A percentile compares a stretch with the other conserved stretches of the same genome.
Evolutionary conservation across 2,329 filamentous ascomycete genomes (phyloP).

Genomic region (Penicillium capsulatum): DNA sequence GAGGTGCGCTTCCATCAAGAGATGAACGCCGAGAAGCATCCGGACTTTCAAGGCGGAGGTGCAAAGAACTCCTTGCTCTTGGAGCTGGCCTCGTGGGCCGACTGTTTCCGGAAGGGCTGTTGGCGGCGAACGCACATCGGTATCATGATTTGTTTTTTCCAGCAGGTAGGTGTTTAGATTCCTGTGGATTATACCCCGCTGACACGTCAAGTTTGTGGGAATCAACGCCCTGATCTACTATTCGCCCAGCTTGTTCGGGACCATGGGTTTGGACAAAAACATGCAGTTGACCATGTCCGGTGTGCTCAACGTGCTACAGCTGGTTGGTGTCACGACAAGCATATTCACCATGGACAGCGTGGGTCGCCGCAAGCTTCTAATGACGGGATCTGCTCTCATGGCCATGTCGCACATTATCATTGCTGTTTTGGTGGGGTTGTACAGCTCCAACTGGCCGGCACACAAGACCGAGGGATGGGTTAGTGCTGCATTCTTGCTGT

Average conservation of each 20-base stretch:
- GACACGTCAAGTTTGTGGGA: constrained; percentile 39
- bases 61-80: constrained; percentile 40
- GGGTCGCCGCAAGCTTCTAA: constrained; percentile 46
- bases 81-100: constrained; percentile 48
- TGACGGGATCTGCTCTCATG: constrained; percentile 47
- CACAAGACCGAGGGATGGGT: constrained; percentile 53
- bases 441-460: constrained; percentile 48
- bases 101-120: constrained; percentile 50
- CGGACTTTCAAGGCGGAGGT: constrained; percentile 33
- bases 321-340: constrained; percentile 46
- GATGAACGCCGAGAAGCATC: constrained; percentile 40
- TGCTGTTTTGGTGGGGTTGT: constrained; percentile 53
- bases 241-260: constrained; percentile 56
- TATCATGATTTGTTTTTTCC: constrained; percentile 54
- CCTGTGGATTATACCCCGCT: background rate
- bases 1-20: constrained; percentile 53
- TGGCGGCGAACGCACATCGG: constrained; percentile 52
- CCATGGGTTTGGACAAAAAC: constrained; percentile 43
- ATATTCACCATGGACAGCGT: constrained; percentile 49
- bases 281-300: constrained; percentile 53
- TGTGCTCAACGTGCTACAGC: constrained; percentile 50
- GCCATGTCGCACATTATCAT: constrained; percentile 49
- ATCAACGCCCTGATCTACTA: constrained; percentile 59
- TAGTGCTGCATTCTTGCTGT: constrained; percentile 56
- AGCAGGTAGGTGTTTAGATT: constrained; percentile 39